These are phyloP conservation scores for Plasmodium yoelii DNA, from an alignment of 169 alveolate species.

Conservation along the genomic window DNA sequence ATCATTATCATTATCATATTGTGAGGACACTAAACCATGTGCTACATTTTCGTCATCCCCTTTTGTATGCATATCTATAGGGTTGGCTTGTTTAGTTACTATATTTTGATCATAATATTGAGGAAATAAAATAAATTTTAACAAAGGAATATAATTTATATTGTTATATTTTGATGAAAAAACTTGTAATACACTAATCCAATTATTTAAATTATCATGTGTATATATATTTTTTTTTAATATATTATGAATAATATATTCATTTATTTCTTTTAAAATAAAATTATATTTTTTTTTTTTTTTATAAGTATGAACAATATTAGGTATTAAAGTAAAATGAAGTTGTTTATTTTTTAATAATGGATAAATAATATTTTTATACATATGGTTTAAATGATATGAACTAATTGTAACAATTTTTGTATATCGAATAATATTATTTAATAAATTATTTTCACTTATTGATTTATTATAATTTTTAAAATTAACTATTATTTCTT, in stretches of 20 bases:
- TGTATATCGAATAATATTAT: constrained; percentile 36
- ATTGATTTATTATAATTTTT: neutral
- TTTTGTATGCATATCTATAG: neutral
- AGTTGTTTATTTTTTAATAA: constrained; percentile 15
- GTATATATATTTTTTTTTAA: neutral
- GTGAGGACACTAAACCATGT: neutral
- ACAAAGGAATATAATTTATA: constrained; percentile 44
- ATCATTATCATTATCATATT: no score
- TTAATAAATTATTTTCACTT: constrained; percentile 7
- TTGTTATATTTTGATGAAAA: constrained; percentile 26
- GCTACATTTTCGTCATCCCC: neutral
- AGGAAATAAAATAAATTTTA: constrained; percentile 12
- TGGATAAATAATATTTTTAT: constrained; percentile 23
- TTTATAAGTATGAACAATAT: constrained; percentile 51
- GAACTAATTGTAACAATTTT: constrained; percentile 10
- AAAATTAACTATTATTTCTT: constrained; percentile 33
- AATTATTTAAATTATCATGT: constrained; percentile 33
- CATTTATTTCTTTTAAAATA: constrained; percentile 23
- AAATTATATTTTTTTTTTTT: constrained; percentile 18
- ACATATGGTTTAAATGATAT: constrained; percentile 11
- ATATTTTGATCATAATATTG: no score
- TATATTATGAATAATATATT: constrained; percentile 1
- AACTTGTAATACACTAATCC: constrained; percentile 43
- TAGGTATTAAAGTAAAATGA: constrained; percentile 15
- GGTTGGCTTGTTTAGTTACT: neutral